Evolutionary conservation across 2,329 filamentous ascomycete species (phyloP).

Genomic region (Lasiodiplodia hormozganensis): DNA sequence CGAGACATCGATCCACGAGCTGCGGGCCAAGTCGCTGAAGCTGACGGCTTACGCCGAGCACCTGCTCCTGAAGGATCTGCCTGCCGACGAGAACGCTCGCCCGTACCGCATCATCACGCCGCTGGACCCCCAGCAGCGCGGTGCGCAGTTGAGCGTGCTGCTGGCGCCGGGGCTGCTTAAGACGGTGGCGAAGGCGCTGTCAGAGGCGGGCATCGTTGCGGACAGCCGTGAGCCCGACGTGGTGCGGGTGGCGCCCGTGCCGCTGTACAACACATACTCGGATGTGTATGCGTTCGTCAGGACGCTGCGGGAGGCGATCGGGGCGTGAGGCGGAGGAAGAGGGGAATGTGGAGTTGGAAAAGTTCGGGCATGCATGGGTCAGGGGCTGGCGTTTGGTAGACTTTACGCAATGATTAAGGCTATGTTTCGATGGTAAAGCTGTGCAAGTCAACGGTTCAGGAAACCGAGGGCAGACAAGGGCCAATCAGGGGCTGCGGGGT

Average conservation of each 20-base stretch:
- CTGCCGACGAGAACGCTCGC: conserved; percentile 13
- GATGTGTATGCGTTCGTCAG: conserved; percentile 24
- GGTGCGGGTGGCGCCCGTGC: conserved; percentile 30
- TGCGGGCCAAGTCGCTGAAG: conserved; percentile 69
- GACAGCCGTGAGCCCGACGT: conserved; percentile 30
- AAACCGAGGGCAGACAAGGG: not conserved
- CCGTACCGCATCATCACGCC: conserved; percentile 66
- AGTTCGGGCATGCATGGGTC: not conserved
- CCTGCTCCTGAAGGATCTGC: conserved; percentile 55
- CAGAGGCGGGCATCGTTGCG: conserved; percentile 26
- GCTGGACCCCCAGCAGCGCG: conserved; percentile 64
- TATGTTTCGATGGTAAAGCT: not conserved
- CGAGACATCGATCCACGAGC: conserved; percentile 65
- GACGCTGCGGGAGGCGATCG: conserved; percentile 14
- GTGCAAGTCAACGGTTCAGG: not conserved
- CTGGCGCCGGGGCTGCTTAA: conserved; percentile 44
- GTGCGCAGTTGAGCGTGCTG: conserved; percentile 74
- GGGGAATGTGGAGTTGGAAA: not conserved
- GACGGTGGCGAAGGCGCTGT: conserved; percentile 20
- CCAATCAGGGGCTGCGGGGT: conserved; percentile 12
- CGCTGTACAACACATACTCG: conserved; percentile 28
- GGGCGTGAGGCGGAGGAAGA: not conserved
- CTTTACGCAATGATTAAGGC: conserved; percentile 2
- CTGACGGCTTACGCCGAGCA: conserved; percentile 73
- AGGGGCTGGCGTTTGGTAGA: conserved; percentile 9